Base-by-base conservation (phyloP, 2,329 filamentous ascomycete genomes). In the Trichoderma sp. region DNA sequence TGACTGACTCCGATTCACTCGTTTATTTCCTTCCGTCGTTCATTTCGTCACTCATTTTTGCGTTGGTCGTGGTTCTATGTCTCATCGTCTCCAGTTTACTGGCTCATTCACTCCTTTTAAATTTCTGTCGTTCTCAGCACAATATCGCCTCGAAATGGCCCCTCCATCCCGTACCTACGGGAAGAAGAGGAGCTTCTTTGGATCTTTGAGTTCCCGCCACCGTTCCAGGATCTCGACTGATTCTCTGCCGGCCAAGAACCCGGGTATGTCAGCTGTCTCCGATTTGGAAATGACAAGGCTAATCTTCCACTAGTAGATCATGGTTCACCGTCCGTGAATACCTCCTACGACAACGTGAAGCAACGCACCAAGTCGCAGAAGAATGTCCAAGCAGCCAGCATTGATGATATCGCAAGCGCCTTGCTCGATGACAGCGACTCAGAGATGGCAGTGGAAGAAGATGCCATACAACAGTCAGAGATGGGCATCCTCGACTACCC, bases 321-420 rank as follows among this genome's bases (percentile, higher is more conserved):
- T 48, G 55, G 14, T 44, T 51, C 12, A 26, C 56, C 54, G 7
- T 28, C 30, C 57, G 24, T 64, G 64, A 67, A 26, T 28, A 30
- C 26, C 34, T 59, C n/a, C 66, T 58, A 34, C 61, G 67, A 68
- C 19, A 45, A 9, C 30, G 65, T 47, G 67, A 67, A 66, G 64
- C 67, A 57, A 65, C 63, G 45, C 24, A 57, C 30, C 61, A 65
- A 43, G 30, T 34, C 14, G 52, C 61, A 60, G 59, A n/a, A 66
- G 44, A 24, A 41, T 44, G 15, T 43, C n/a, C 66, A 56, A 15
- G 58, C 65, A 30, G 54, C 54, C 30, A 68, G 59, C 51, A 67
- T 73, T 21, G 71, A 74, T 7, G 69, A 71, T 56, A 71, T 75
- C 60, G 74, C 73, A n/a, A 76, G 74, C 34, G 71, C 71, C 34